Evolutionary conservation across 2,329 filamentous ascomycete genomes (phyloP), one percentile per base, ranked within the genome.

Genomic region (Gyromitra esculenta): DNA sequence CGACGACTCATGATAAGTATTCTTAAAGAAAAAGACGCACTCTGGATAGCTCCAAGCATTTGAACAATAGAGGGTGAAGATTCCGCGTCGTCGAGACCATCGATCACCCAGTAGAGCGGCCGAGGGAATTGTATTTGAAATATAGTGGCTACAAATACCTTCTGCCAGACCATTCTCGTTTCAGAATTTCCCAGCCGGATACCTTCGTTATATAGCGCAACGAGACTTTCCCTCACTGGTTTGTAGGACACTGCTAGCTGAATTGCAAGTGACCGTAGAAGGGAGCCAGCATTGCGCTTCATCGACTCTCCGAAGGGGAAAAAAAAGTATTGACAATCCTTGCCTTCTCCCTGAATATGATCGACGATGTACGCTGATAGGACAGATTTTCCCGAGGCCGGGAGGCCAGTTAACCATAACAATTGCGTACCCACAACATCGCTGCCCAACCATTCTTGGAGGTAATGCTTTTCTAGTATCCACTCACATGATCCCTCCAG

Each of bases 71-170:
- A 15, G 37, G 43, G 35, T 1, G 57, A 71, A 35, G 67, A 63
- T 54, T 71, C 67, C 8, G 81, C 80, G 60, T 85, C 83, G 64
- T 85, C 84, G 0, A 85, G 39, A 1, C 80, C 84, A 80, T 85
- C 84, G 57, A 85, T 82, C 7, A 85, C 78, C 83, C 82, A 84
- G 76, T 84, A 85, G 1, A 85, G 25, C 0, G 83, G 80, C 2
- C 67, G 25, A 4, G 70, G 6, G 0, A 75, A 37, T 2, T 78
- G 50, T 39, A 81, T 79, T 8, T 78, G 77, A 74, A 82, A 83
- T 7, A 85, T 75, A 37, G 80, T 79, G 8, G 79, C 78, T 41
- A 79, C 78, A 76, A 84, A 85, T 0, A 83, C 69, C 37, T 69
- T 81, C 6, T 83, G 78, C 83, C 82, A 86, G 1, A 83, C 79